These are phyloP conservation scores for Cladosporium velox DNA, from an alignment of 2,329 filamentous ascomycete genomes.

Conservation along the genomic window DNA sequence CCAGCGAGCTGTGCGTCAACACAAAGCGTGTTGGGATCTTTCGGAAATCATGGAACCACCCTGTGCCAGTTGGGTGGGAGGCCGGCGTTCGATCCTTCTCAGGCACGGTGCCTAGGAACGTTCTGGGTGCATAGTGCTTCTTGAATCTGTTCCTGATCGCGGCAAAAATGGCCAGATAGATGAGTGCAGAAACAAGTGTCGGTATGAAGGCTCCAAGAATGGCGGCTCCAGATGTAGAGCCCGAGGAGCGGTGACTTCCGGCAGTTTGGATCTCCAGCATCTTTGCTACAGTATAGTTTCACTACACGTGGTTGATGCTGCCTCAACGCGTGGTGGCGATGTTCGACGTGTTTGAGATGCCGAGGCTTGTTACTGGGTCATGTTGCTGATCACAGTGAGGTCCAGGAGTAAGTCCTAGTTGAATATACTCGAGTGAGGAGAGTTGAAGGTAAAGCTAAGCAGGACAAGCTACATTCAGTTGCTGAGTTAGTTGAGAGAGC, in stretches of 20 bases:
- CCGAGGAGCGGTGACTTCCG: slow-evolving; percentile 30
- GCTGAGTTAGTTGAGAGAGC: not conserved
- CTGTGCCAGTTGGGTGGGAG: slow-evolving; percentile 27
- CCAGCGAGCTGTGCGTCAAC: slow-evolving; percentile 51
- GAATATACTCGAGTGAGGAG: not conserved
- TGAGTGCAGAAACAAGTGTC: slow-evolving; percentile 33
- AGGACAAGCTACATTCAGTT: not conserved
- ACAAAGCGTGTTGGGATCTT: slow-evolving; percentile 48
- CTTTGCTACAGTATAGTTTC: not conserved
- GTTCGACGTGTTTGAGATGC: not conserved
- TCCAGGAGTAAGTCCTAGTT: not conserved
- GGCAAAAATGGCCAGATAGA: slow-evolving; percentile 35
- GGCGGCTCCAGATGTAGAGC: slow-evolving; percentile 34
- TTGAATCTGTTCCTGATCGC: slow-evolving; percentile 34
- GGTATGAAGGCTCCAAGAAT: slow-evolving; percentile 39
- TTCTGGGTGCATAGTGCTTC: slow-evolving; percentile 38
- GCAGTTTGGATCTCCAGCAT: slow-evolving; percentile 9
- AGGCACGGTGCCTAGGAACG: slow-evolving; percentile 36
- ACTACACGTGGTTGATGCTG: not conserved
- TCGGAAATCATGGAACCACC: slow-evolving; percentile 53
- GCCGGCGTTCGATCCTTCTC: slow-evolving; percentile 37
- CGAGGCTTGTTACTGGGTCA: not conserved
- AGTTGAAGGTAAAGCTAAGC: not conserved
- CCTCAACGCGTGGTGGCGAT: not conserved
- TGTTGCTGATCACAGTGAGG: not conserved